Base-by-base conservation (phyloP, 495 filamentous ascomycete genomes). In the Hypoxylon crocopeplum region DNA sequence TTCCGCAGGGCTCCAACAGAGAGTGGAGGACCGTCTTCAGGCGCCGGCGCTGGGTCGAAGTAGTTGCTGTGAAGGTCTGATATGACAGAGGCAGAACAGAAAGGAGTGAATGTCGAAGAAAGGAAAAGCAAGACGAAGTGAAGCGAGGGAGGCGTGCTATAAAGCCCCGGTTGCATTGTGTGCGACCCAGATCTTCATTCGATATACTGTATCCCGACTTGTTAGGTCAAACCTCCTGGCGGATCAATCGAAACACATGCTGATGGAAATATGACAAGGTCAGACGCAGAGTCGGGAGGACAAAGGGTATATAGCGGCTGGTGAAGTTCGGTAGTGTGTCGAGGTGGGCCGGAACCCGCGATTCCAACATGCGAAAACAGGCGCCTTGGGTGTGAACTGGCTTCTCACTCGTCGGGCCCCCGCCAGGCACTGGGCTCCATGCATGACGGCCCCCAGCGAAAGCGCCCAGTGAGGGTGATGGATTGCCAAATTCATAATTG, bases 1-100 rank as follows among this genome's bases (percentile, higher is more conserved):
- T 92, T 80, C 50, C 84, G 76, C 34, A 81, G 53, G 17, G 85
- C 85, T 52, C 72, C 69, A 25, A 63, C 67, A n/a, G 84, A 82
- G 6, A 81, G 54, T 11, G 85, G 79, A 39, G 84, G 79, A 1
- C 81, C 84, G 67, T 86, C 71, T 59, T 83, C 79, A 51, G 84
- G 81, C 16, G 84, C 66, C 22, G 83, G 84, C 13, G 86, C 76
- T 8, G 83, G 83, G 48, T 74, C 75, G 62, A 79, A 79, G 64
- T 82, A 77, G 69, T 85, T 82, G 65, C 71, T 76, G 25, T 83
- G 66, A 22, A 65, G 69, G 57, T 76, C 74, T 39, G 56, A 69
- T 69, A 48, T 64, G 56, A 67, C 68, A 41, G 68, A 36, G 47
- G 58, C 41, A 55, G 72, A 66, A 70, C 66, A 74, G 50, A 66